phyloP scores from a whole-genome alignment of 495 filamentous ascomycete genomes.

The Letharia columbiana region DNA sequence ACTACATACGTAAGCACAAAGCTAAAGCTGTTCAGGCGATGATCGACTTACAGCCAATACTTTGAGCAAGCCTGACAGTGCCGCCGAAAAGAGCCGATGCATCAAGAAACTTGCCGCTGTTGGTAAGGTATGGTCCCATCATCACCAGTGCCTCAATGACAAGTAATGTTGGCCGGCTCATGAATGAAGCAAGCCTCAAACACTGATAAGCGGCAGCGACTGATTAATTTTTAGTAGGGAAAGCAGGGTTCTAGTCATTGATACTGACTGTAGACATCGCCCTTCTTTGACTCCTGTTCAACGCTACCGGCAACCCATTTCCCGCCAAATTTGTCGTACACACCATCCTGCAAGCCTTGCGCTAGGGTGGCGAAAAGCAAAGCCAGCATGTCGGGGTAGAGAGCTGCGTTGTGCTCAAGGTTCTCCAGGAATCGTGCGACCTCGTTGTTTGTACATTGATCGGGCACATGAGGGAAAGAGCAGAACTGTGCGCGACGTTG shows the following conservation, averaged over 20 bases:
- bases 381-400: conserved; percentile 40
- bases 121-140: conserved; percentile 40
- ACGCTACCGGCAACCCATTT: conserved; percentile 35
- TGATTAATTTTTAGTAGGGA: conserved; percentile 6
- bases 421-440: conserved; percentile 37
- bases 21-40: not conserved
- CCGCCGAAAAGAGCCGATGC: conserved; percentile 40
- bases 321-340: conserved; percentile 35
- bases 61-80: conserved; percentile 40
- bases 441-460: conserved; percentile 34
- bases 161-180: conserved; percentile 38
- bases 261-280: conserved; percentile 36
- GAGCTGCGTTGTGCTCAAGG: conserved; percentile 32
- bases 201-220: conserved; percentile 28
- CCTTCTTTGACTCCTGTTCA: conserved; percentile 30
- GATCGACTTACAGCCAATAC: conserved; percentile 31
- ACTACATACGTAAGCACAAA: conserved; percentile 22
- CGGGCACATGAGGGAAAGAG: conserved; percentile 39
- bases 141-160: conserved; percentile 39
- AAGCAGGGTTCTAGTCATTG: no score
- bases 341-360: conserved; percentile 36
- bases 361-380: conserved; percentile 41
- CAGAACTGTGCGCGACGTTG: conserved; percentile 35
- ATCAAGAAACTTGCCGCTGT: conserved; percentile 42
- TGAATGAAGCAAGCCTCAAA: conserved; percentile 39